phyloP scores from a whole-genome alignment of 2,329 filamentous ascomycete species.

The Lecanicillium sp. region DNA sequence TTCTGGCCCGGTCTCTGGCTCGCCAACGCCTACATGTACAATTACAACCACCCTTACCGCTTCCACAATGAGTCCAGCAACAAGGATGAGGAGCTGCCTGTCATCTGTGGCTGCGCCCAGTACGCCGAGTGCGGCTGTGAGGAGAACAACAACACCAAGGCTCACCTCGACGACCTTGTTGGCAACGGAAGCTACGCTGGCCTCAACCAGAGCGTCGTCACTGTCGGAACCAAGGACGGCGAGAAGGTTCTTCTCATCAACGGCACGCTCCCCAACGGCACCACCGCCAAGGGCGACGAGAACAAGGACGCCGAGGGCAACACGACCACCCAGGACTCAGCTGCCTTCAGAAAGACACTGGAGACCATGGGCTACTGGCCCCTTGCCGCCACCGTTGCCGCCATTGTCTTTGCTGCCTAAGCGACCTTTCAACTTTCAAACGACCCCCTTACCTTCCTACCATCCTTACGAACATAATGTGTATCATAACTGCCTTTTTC shows the following conservation, averaged over 20 bases:
- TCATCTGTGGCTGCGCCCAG: conserved; percentile 47
- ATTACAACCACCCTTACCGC: conserved; percentile 36
- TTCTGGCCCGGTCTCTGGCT: conserved; percentile 63
- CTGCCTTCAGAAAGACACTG: conserved; percentile 27
- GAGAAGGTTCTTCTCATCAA: conserved; percentile 63
- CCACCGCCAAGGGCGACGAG: conserved; percentile 37
- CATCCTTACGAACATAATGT: conserved; percentile 1
- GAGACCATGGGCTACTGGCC: conserved; percentile 46
- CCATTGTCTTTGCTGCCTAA: conserved; percentile 39
- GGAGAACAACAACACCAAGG: conserved; percentile 50
- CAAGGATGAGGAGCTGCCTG: conserved; percentile 28
- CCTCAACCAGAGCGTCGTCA: conserved; percentile 57
- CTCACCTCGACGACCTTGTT: conserved; percentile 56
- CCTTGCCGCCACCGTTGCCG: conserved; percentile 36
- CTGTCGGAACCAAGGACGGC: conserved; percentile 56
- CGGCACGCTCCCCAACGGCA: conserved; percentile 67
- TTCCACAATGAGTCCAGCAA: conserved; percentile 47
- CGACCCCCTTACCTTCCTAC: neutral
- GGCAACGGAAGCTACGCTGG: conserved; percentile 56
- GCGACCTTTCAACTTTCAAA: neutral
- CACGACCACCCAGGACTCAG: conserved; percentile 29
- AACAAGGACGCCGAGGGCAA: conserved; percentile 37
- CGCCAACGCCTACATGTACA: conserved; percentile 56
- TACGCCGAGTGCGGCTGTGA: conserved; percentile 58
- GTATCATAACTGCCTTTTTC: neutral